Percentiles rank a stretch among this genome's conserved stretches.
These are phyloP conservation scores for Tricholoma hemisulphureum DNA, from an alignment of 768 basidiomycete genomes.

Conservation along the genomic window DNA sequence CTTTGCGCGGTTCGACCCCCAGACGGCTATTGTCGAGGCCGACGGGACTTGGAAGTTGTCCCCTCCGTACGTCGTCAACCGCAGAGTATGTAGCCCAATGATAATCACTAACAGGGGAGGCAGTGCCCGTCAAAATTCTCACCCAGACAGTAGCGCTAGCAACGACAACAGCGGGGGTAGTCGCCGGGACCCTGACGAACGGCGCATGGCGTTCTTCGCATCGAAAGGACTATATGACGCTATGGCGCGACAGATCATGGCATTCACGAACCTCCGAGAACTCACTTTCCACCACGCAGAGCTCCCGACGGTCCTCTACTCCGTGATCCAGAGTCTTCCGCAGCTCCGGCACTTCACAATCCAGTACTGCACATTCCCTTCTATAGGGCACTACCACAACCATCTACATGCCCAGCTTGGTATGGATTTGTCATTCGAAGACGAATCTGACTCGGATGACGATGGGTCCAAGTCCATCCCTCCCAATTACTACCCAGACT, in stretches of 20 bases:
- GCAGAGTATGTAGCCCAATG: background rate
- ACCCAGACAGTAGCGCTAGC: background rate
- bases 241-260: slow-evolving; percentile 10
- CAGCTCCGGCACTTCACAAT: slow-evolving; percentile 37
- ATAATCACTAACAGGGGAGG: background rate
- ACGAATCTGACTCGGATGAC: background rate
- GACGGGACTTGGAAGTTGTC: slow-evolving; percentile 14
- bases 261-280: slow-evolving; percentile 35
- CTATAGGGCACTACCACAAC: slow-evolving; percentile 8
- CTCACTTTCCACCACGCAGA: slow-evolving; percentile 38
- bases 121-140: background rate
- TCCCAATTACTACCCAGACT: slow-evolving; percentile 7
- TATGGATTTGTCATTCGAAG: background rate
- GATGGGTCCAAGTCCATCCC: background rate
- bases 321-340: slow-evolving; percentile 36
- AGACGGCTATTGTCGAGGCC: slow-evolving; percentile 12
- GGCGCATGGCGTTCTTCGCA: slow-evolving; percentile 11
- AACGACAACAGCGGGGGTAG: background rate
- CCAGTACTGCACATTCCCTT: slow-evolving; percentile 39
- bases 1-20: slow-evolving; percentile 11
- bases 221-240: slow-evolving; percentile 10
- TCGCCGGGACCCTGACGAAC: background rate
- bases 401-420: background rate
- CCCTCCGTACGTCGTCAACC: background rate
- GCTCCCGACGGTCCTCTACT: slow-evolving; percentile 35